Percentiles rank a stretch among this genome's conserved stretches.
Evolutionary conservation across 139 green algal genomes (phyloP).

Genomic region (Limnomonas spitsbergensis): DNA sequence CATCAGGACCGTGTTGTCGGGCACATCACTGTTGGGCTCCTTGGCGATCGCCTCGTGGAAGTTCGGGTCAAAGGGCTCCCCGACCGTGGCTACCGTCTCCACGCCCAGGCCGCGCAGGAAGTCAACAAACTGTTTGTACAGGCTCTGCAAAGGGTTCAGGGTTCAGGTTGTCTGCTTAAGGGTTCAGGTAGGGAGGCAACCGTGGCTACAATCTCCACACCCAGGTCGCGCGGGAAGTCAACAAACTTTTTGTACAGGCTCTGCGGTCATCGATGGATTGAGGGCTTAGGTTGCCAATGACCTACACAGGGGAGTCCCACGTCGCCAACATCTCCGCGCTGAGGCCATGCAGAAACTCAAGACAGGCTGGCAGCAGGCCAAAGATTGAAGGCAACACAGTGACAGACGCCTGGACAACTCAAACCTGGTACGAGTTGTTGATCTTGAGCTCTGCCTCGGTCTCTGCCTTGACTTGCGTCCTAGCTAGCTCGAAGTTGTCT

Average conservation of each 20-base stretch:
- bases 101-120: constrained; percentile 83
- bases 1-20: constrained; percentile 79
- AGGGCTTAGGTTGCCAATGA: no score
- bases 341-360: constrained; percentile 82
- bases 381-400: no score
- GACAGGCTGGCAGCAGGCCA: no score
- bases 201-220: constrained; percentile 79
- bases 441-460: constrained; percentile 92
- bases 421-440: constrained; percentile 82
- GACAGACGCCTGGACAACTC: no score
- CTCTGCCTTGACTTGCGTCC: constrained; percentile 77
- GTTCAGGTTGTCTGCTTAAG: no score
- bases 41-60: constrained; percentile 95
- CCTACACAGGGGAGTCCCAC: no score
- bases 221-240: constrained; percentile 80
- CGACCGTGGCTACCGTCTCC: constrained; percentile 73
- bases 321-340: constrained; percentile 82
- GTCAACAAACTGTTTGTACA: constrained; percentile 97
- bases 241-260: constrained; percentile 94
- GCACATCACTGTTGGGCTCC: constrained; percentile 61
- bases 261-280: constrained; percentile 40
- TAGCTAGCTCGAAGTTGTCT: constrained; percentile 95
- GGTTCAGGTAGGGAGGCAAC: no score
- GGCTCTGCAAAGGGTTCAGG: constrained; percentile 38
- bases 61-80: constrained; percentile 88